Percentiles rank a stretch among this genome's conserved stretches.
These are phyloP conservation scores for Kuraishia hungarica DNA, from an alignment of 805 yeast genomes.

Conservation along the genomic window DNA sequence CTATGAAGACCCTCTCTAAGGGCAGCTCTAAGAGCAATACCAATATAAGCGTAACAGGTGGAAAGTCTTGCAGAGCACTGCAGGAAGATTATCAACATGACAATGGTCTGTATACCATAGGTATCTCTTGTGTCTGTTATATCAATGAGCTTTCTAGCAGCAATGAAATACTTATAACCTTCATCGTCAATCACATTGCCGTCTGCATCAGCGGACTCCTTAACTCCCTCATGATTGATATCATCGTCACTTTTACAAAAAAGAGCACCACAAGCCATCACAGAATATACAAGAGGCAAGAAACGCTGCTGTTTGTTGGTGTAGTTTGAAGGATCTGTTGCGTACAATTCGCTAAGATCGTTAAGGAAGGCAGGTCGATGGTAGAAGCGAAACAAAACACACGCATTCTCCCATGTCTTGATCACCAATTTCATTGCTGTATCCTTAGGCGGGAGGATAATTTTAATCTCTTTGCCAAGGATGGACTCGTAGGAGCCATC, in stretches of 20 bases:
- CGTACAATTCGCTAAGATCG: constrained; percentile 69
- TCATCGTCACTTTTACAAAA: constrained; percentile 48
- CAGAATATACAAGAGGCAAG: constrained; percentile 73
- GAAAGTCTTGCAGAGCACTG: constrained; percentile 85
- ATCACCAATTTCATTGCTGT: constrained; percentile 63
- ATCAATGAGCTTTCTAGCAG: constrained; percentile 72
- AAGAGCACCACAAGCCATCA: constrained; percentile 83
- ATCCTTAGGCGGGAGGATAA: constrained; percentile 68
- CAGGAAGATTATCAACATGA: constrained; percentile 76
- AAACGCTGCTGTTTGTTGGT: constrained; percentile 68
- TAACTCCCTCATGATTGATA: constrained; percentile 12
- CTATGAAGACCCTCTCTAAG: constrained; percentile 78
- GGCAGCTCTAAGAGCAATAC: constrained; percentile 79
- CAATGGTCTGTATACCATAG: constrained; percentile 75
- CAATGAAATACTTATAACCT: constrained; percentile 72
- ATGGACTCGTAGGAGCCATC: constrained; percentile 30
- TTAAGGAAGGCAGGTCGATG: constrained; percentile 75
- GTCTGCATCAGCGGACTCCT: constrained; percentile 14
- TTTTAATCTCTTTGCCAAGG: constrained; percentile 43
- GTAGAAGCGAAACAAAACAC: constrained; percentile 77
- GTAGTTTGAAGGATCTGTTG: constrained; percentile 63
- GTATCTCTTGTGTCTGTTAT: constrained; percentile 79
- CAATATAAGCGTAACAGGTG: constrained; percentile 84
- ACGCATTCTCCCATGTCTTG: constrained; percentile 79
- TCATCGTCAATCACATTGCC: constrained; percentile 51